Evolutionary conservation across 352 stramenopile species (phyloP).

Genomic region (Phytopythium montanum): DNA sequence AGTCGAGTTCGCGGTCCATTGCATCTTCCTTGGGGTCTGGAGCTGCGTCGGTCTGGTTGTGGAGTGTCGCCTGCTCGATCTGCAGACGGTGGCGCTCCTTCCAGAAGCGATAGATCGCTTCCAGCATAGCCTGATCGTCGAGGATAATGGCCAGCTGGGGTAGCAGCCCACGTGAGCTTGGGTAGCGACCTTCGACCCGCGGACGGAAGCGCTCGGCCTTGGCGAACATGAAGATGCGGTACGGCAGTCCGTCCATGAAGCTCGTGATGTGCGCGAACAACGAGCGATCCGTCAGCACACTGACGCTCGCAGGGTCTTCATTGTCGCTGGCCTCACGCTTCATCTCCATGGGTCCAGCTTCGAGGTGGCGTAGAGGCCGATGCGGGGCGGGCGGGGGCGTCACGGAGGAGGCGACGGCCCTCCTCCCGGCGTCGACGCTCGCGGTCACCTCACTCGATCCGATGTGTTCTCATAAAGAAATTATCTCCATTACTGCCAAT

Average conservation of each 20-base stretch:
- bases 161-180: constrained; percentile 14
- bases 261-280: constrained; percentile 18
- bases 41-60: constrained; percentile 1
- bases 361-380: neutral
- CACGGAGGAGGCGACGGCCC: too few relatives aligned
- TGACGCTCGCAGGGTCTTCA: constrained; percentile 10
- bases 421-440: too few relatives aligned
- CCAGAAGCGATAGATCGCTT: constrained; percentile 9
- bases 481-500: neutral
- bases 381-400: too few relatives aligned
- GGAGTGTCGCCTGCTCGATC: neutral
- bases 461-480: too few relatives aligned
- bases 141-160: constrained; percentile 28
- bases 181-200: constrained; percentile 24
- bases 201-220: constrained; percentile 16
- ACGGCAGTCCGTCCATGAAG: constrained; percentile 29
- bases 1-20: constrained; percentile 19
- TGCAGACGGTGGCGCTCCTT: neutral
- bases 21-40: constrained; percentile 6
- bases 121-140: constrained; percentile 16
- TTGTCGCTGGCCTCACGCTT: constrained; percentile 2
- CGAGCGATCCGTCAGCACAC: constrained; percentile 18
- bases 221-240: constrained; percentile 17
- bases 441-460: too few relatives aligned
- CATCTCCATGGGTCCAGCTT: neutral